These are phyloP conservation scores for Astrocystis sublimbata DNA, from an alignment of 495 filamentous ascomycete species.

Conservation along the genomic window DNA sequence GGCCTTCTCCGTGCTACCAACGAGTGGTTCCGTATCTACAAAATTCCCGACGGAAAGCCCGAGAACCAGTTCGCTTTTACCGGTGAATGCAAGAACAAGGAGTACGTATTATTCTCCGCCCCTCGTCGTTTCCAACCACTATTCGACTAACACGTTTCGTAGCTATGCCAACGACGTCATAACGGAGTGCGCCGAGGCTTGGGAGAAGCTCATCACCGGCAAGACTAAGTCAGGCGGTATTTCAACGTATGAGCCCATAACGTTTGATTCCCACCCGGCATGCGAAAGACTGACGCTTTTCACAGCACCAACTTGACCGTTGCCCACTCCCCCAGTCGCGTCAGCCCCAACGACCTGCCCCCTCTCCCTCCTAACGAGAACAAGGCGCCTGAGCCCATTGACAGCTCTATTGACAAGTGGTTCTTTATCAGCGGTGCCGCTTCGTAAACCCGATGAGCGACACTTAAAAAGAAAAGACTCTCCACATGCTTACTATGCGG, in stretches of 20 bases:
- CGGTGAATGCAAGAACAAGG: constrained; percentile 99
- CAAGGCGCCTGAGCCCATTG: constrained; percentile 81
- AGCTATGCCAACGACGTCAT: constrained; percentile 93
- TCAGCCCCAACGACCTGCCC: constrained; percentile 63
- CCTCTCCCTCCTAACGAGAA: constrained; percentile 75
- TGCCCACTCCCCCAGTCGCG: constrained; percentile 64
- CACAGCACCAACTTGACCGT: constrained; percentile 77
- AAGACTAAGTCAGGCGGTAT: constrained; percentile 75
- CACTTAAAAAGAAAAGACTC: constrained; percentile 27
- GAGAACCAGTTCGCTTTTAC: constrained; percentile 99
- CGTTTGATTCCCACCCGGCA: not conserved
- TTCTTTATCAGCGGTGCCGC: constrained; percentile 99
- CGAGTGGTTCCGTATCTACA: constrained; percentile 99
- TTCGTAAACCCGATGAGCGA: constrained; percentile 53
- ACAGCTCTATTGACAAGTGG: constrained; percentile 99
- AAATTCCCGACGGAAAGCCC: constrained; percentile 99
- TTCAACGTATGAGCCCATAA: constrained; percentile 68
- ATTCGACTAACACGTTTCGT: constrained; percentile 26
- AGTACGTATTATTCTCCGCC: constrained; percentile 50
- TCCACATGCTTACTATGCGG: constrained; percentile 1
- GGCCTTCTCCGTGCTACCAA: constrained; percentile 96
- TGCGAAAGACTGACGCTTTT: constrained; percentile 34
- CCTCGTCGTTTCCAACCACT: not conserved
- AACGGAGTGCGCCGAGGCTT: constrained; percentile 93
- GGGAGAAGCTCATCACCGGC: constrained; percentile 92